Evolutionary conservation across 2,329 filamentous ascomycete genomes (phyloP).

Genomic region (Xylaria sp.): DNA sequence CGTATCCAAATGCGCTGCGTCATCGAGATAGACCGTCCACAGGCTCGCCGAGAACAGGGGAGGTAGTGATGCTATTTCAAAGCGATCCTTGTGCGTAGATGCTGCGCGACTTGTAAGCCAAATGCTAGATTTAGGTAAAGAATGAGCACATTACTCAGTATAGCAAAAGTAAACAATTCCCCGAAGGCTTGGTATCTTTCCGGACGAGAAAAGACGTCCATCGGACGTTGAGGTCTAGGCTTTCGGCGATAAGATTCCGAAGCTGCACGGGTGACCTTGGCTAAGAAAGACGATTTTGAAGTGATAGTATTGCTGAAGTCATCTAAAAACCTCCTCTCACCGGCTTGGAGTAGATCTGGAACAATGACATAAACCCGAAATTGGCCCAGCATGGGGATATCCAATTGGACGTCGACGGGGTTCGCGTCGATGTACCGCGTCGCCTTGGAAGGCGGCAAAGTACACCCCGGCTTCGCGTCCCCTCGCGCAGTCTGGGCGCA

Average conservation of each 20-base stretch:
- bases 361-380: constrained; percentile 80
- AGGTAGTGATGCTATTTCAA: constrained; percentile 46
- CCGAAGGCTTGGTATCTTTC: constrained; percentile 76
- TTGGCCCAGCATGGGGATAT: constrained; percentile 81
- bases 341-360: constrained; percentile 67
- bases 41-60: constrained; percentile 42
- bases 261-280: constrained; percentile 68
- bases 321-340: constrained; percentile 63
- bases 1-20: constrained; percentile 46
- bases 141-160: constrained; percentile 67
- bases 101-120: constrained; percentile 36
- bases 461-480: constrained; percentile 64
- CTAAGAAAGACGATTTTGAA: constrained; percentile 64
- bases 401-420: constrained; percentile 79
- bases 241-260: constrained; percentile 70
- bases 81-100: constrained; percentile 43
- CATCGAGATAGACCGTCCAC: constrained; percentile 48
- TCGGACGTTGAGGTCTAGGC: constrained; percentile 65
- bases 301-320: constrained; percentile 67
- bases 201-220: constrained; percentile 74
- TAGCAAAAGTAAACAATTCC: constrained; percentile 74
- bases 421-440: constrained; percentile 82
- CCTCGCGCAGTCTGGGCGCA: constrained; percentile 54
- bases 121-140: neutral
- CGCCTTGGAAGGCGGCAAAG: constrained; percentile 74